Evolutionary conservation across 768 basidiomycete species (phyloP).

Genomic region (Rossbeevera mucosa): DNA sequence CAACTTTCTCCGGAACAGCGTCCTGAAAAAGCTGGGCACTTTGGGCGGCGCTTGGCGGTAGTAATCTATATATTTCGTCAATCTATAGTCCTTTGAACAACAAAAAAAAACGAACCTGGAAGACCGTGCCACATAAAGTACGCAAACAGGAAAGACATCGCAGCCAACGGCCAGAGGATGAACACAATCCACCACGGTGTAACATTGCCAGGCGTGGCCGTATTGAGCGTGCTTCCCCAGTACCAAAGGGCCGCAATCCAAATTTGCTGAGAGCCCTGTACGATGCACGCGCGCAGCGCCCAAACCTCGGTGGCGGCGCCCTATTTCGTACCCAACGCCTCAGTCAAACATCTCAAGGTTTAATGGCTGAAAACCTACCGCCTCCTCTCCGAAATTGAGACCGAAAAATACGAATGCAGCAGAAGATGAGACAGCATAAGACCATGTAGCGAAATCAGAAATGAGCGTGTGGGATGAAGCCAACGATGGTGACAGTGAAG

Average conservation of each 20-base stretch:
- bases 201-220: slow-evolving; percentile 43
- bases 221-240: slow-evolving; percentile 82
- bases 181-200: slow-evolving; percentile 84
- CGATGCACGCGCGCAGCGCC: slow-evolving; percentile 86
- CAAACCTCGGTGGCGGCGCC: slow-evolving; percentile 95
- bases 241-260: slow-evolving; percentile 97
- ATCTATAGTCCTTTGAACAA: background rate
- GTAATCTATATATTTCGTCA: slow-evolving; percentile 53
- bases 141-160: slow-evolving; percentile 70
- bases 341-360: background rate
- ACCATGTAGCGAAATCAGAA: slow-evolving; percentile 81
- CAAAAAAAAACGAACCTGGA: slow-evolving; percentile 64
- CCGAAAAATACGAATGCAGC: slow-evolving; percentile 93
- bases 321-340: slow-evolving; percentile 30
- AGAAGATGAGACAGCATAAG: slow-evolving; percentile 87
- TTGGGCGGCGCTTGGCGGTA: slow-evolving; percentile 92
- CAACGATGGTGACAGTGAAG: slow-evolving; percentile 63
- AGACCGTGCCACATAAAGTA: slow-evolving; percentile 84
- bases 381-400: slow-evolving; percentile 96
- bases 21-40: slow-evolving; percentile 87
- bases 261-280: slow-evolving; percentile 92
- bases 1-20: slow-evolving; percentile 84
- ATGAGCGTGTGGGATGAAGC: slow-evolving; percentile 60
- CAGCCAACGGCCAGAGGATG: slow-evolving; percentile 76
- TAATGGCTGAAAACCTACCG: slow-evolving; percentile 39